Base-by-base conservation (phyloP, 139 green algal genomes). In the Penium margaritaceum region DNA sequence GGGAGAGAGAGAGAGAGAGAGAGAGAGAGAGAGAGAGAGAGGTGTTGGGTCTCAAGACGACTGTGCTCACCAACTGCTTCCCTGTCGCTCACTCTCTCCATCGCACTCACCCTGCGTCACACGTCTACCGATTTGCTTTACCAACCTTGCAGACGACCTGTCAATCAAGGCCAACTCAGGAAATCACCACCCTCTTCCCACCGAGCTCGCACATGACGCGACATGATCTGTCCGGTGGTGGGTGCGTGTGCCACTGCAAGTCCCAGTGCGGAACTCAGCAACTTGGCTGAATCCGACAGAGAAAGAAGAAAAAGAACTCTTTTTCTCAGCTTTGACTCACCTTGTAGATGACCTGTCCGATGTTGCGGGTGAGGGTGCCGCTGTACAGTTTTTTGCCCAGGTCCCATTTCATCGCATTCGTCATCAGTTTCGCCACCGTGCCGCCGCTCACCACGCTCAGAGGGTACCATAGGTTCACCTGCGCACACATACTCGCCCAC, bases 331-430 rank as follows among this genome's bases (percentile, higher is more conserved):
- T 55, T 21, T 6, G 19, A 9, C 44, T 21, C 44, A 73, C 72
- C 68, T 71, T 80, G 71, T 80, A 82, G 3, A 80, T 47, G 3
- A 71, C 73, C 17, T 21, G 24, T n/a, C 19, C 73, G 55, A 82
- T 79, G 44, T 82, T 80, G 36, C 69, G 51, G 14, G 73, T 80
- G 68, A 82, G 70, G n/a, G 71, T 80, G 70, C 51, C 37, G 15
- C 70, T 12, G 60, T 84, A 81, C 24, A 81, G 27, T 36, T 83
- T 83, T 17, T 64, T 84, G 29, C 74, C 74, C 12, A 84, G 78
- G 36, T 81, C 73, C 27, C 37, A 84, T 9, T 76, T 55, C 74
- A 81, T 81, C 24, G 27, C 36, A 6, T 14, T n/a, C 46, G 60
- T 3, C 74, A 81, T 72, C 33, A 76, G 17, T 2, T 81, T 83